phyloP scores from a whole-genome alignment of 2,329 filamentous ascomycete species.

The Fusarium sp. region DNA sequence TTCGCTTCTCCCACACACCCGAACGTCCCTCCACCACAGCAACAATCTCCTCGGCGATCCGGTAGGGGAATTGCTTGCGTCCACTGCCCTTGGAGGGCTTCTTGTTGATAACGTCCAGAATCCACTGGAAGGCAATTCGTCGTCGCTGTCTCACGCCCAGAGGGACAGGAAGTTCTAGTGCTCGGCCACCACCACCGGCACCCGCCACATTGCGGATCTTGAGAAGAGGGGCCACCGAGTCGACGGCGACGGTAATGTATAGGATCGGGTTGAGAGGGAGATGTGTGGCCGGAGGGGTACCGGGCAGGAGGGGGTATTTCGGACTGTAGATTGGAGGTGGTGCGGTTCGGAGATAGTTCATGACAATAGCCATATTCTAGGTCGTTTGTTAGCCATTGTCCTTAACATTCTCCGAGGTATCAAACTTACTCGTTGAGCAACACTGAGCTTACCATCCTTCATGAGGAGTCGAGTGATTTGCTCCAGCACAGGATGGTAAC shows the following conservation, averaged over 20 bases:
- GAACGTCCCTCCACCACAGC: slow-evolving; percentile 89
- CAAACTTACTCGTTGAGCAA: slow-evolving; percentile 82
- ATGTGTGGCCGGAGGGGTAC: slow-evolving; percentile 79
- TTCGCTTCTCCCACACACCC: slow-evolving; percentile 84
- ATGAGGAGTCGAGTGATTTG: slow-evolving; percentile 94
- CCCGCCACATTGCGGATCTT: slow-evolving; percentile 81
- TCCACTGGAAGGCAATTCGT: slow-evolving; percentile 86
- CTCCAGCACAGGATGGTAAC: slow-evolving; percentile 86
- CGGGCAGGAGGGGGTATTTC: slow-evolving; percentile 77
- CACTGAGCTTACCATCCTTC: slow-evolving; percentile 88
- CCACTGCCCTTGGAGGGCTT: slow-evolving; percentile 79
- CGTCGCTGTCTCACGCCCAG: slow-evolving; percentile 80
- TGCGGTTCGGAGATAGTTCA: slow-evolving; percentile 86
- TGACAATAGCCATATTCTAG: slow-evolving; percentile 86
- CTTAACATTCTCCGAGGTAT: not conserved
- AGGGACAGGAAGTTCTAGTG: slow-evolving; percentile 85
- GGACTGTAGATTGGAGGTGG: slow-evolving; percentile 82
- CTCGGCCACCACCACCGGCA: slow-evolving; percentile 85
- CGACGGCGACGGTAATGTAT: slow-evolving; percentile 90
- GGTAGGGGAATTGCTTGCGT: slow-evolving; percentile 77
- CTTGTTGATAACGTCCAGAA: slow-evolving; percentile 85
- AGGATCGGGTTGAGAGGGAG: slow-evolving; percentile 90
- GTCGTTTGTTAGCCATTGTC: slow-evolving; percentile 22
- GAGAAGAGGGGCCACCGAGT: slow-evolving; percentile 91
- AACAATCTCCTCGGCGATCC: slow-evolving; percentile 88